Conservation (phyloP, 805 yeast genomes). For the Cyberlindnera euphorbiae region DNA sequence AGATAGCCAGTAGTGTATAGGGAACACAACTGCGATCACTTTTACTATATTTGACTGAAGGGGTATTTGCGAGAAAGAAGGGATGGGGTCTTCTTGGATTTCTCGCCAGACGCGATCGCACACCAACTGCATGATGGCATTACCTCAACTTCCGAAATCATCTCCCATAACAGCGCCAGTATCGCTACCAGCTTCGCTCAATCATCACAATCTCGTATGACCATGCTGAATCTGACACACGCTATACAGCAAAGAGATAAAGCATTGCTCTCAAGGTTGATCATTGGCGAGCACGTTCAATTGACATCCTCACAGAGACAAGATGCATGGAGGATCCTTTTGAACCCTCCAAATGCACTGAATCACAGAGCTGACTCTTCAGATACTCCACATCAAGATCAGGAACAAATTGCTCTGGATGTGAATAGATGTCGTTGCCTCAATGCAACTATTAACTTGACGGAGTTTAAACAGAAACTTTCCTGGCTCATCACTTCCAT, state of each 20-base stretch:
- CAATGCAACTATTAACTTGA: constrained; percentile 28
- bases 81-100: no score
- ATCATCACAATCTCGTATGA: no score
- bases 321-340: not conserved
- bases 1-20: not conserved
- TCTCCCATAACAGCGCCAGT: no score
- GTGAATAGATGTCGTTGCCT: constrained; percentile 63
- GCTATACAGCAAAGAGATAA: not conserved
- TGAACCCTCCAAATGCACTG: not conserved
- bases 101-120: no score
- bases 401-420: constrained; percentile 75
- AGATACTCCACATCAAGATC: constrained; percentile 51
- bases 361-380: not conserved
- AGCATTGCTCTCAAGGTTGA: not conserved
- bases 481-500: constrained; percentile 43
- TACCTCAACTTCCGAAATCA: no score
- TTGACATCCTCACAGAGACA: not conserved
- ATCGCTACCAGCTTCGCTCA: no score
- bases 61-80: no score
- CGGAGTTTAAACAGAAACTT: constrained; percentile 21
- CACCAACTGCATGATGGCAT: no score
- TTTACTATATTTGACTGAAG: no score
- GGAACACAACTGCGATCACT: not conserved
- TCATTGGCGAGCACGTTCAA: not conserved
- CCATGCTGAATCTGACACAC: no score